Evolutionary conservation across 2,329 filamentous ascomycete genomes (phyloP).

Genomic region (Aureobasidium sp.): DNA sequence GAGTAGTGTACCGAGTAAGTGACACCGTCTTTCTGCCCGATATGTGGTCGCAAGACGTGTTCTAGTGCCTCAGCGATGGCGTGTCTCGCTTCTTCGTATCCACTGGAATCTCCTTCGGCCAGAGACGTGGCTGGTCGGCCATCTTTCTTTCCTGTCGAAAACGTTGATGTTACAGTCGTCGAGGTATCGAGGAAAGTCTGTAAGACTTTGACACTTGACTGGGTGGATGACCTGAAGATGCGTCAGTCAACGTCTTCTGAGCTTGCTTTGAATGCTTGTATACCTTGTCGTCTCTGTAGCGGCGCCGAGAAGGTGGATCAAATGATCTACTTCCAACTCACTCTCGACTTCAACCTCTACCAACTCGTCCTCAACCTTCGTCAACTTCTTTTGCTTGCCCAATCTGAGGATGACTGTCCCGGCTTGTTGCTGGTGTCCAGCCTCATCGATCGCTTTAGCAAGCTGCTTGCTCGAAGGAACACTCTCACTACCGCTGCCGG

Average conservation of each 20-base stretch:
- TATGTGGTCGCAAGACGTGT: conserved; percentile 19
- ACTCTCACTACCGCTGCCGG: conserved; percentile 17
- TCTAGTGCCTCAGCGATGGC: conserved; percentile 24
- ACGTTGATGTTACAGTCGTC: conserved; percentile 20
- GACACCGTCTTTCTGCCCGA: conserved; percentile 14
- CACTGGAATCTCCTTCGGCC: conserved; percentile 16
- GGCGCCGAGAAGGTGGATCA: conserved; percentile 23
- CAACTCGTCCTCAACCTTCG: conserved; percentile 17
- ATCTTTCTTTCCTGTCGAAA: conserved; percentile 24
- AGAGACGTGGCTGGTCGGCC: conserved; percentile 22
- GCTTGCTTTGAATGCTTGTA: neutral
- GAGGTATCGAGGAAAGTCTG: conserved; percentile 21
- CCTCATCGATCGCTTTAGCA: conserved; percentile 18
- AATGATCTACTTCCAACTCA: conserved; percentile 26
- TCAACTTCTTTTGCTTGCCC: conserved; percentile 20
- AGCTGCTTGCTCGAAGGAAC: conserved; percentile 22
- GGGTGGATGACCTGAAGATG: conserved; percentile 17
- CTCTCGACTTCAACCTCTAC: conserved; percentile 21
- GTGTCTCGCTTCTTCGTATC: conserved; percentile 24
- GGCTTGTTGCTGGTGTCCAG: conserved; percentile 16
- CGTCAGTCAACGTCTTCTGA: neutral
- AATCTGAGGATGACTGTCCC: conserved; percentile 23
- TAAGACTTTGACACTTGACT: conserved; percentile 21
- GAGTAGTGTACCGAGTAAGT: conserved; percentile 27
- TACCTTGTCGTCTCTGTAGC: conserved; percentile 19